phyloP scores from a whole-genome alignment of 2,329 filamentous ascomycete species.

The Mycogone perniciosa region DNA sequence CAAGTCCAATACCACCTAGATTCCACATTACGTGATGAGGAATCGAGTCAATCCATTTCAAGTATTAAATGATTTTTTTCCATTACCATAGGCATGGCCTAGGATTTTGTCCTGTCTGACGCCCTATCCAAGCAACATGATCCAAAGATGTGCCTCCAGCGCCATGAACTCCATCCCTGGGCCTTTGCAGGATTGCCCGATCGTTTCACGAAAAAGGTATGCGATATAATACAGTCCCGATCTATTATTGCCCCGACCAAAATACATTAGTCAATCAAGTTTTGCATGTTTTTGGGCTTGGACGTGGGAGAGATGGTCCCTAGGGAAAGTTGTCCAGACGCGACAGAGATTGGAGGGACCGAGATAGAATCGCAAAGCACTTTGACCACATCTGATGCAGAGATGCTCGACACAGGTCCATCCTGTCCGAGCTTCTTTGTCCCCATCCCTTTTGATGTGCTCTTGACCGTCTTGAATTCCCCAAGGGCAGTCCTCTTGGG shows the following conservation, averaged over 20 bases:
- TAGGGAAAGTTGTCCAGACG: constrained; percentile 2
- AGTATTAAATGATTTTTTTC: too few species aligned
- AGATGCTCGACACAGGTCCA: background rate
- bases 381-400: constrained; percentile 2
- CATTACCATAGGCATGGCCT: too few species aligned
- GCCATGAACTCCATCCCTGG: too few species aligned
- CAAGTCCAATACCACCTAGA: too few species aligned
- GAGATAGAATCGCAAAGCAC: constrained; percentile 15
- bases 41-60: too few species aligned
- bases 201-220: background rate
- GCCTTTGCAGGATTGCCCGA: too few species aligned
- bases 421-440: constrained; percentile 15
- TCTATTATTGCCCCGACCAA: constrained; percentile 2
- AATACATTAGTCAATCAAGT: constrained; percentile 28
- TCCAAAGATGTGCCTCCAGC: too few species aligned
- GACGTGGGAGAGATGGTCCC: constrained; percentile 40
- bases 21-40: too few species aligned
- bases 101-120: too few species aligned
- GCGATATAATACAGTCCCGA: constrained; percentile 1
- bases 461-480: constrained; percentile 41
- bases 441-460: constrained; percentile 18
- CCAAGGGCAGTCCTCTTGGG: constrained; percentile 35
- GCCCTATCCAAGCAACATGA: too few species aligned
- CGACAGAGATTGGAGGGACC: constrained; percentile 18
- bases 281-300: constrained; percentile 34